Evolutionary conservation across 1,284 basidiomycete species (phyloP).

Genomic region (Marasmius oreades): DNA sequence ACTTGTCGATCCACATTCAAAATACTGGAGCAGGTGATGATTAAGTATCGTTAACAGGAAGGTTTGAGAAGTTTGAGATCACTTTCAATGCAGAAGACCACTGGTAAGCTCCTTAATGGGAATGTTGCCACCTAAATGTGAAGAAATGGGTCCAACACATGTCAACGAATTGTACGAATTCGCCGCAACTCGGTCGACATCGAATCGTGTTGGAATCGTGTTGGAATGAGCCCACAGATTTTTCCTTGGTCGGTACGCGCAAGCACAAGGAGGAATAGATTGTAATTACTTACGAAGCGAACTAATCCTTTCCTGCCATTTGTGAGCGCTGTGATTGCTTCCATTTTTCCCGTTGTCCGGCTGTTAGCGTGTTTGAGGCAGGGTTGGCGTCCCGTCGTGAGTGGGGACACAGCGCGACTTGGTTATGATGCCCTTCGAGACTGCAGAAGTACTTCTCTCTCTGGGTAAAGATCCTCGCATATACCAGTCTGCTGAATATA

Average conservation of each 20-base stretch:
- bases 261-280: not conserved
- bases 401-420: not conserved
- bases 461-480: too few relatives aligned
- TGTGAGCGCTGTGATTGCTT: not conserved
- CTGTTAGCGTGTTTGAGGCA: not conserved
- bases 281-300: not conserved
- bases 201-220: too few relatives aligned
- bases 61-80: too few relatives aligned
- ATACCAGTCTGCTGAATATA: too few relatives aligned
- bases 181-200: too few relatives aligned
- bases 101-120: too few relatives aligned
- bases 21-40: not conserved
- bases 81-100: too few relatives aligned
- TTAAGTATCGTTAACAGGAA: not conserved
- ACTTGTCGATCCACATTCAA: not conserved
- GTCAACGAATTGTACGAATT: too few relatives aligned
- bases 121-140: too few relatives aligned
- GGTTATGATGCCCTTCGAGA: not conserved
- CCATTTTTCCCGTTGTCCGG: not conserved
- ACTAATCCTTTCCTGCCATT: not conserved
- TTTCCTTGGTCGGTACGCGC: not conserved
- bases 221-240: not conserved
- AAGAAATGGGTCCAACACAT: too few relatives aligned
- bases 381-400: not conserved
- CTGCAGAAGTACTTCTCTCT: too few relatives aligned